These are phyloP conservation scores for Sugiyamaella boreocaroliniensis DNA, from an alignment of 805 yeast species.

Conservation along the genomic window DNA sequence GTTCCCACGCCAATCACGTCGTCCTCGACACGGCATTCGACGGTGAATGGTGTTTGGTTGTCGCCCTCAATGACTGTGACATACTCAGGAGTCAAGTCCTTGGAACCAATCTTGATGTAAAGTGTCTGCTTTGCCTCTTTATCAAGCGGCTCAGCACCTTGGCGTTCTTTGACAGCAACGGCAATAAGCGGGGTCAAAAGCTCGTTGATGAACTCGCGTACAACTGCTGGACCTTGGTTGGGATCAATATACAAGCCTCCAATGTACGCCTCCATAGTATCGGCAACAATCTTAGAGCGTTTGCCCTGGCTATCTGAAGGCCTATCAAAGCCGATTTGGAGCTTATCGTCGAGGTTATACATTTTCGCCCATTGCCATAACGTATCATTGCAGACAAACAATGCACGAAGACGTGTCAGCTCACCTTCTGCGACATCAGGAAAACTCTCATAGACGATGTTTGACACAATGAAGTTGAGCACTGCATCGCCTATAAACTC, in stretches of 20 bases:
- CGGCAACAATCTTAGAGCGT: conserved; percentile 65
- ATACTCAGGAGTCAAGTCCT: conserved; percentile 57
- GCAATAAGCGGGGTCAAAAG: conserved; percentile 31
- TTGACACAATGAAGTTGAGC: conserved; percentile 63
- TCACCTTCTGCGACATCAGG: conserved; percentile 77
- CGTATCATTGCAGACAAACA: conserved; percentile 64
- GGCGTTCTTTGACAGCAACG: conserved; percentile 30
- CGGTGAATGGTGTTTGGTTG: conserved; percentile 42
- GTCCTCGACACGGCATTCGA: conserved; percentile 58
- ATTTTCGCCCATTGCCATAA: conserved; percentile 61
- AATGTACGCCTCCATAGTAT: conserved; percentile 87
- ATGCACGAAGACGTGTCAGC: conserved; percentile 61
- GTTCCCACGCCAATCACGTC: conserved; percentile 65
- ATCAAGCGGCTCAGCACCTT: conserved; percentile 36
- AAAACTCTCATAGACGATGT: conserved; percentile 55
- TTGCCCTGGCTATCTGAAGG: conserved; percentile 9
- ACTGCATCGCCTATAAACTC: conserved; percentile 91
- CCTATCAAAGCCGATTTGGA: conserved; percentile 13
- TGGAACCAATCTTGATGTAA: conserved; percentile 67
- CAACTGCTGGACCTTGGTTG: conserved; percentile 28
- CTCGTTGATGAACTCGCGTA: conserved; percentile 28
- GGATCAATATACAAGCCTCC: conserved; percentile 73
- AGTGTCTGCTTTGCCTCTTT: conserved; percentile 69
- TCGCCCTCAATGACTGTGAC: conserved; percentile 40
- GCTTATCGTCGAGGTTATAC: conserved; percentile 37